Evolutionary conservation across 164 flowering plant genomes (phyloP), one percentile per base, ranked within the genome.

Genomic region (Chimonanthus salicifolius): DNA sequence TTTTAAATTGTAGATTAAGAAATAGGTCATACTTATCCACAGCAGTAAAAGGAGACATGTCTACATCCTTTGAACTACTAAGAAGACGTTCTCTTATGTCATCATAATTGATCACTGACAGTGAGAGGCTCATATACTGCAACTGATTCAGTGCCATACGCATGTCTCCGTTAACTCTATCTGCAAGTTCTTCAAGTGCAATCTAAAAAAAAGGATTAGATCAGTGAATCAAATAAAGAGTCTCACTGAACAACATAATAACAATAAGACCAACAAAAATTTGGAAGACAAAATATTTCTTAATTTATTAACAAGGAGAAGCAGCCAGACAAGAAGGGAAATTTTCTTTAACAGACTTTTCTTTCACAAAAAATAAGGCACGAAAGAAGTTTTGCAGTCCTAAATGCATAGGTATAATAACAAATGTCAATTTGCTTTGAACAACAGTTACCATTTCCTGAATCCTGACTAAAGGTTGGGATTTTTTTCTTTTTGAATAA

Each of bases 121-220:
- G 86, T 71, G 97, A 92, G 71, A 92, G 89, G 71, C 97, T 90
- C 98, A 95, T 92, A 78, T 93, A 95, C 71, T 93, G 95, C 82
- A 95, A 78, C 79, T 93, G 97, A 73, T 95, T 95, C 58, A 93
- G 62, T 45, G 98, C 99, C 97, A 92, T 89, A 46, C 98, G 98
- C 82, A 95, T 92, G 85, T 95, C 99, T 72, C 99, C 98, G 78
- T 93, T 88, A 62, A 87, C 94, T 83, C 94, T 85, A 71, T 89
- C 94, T n/a, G 97, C 97, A 75, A 95, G 95, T 84, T 90, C 97
- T 85, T 93, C 98, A 50, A 95, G 91, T 50, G 99, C 94, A 82
- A 90, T 86, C 99, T 95, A 73, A 58, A 47, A 4, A 47, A 68
- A 1, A 33, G 43, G 47, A 72, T 58, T 16, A 72, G 46, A 2